Evolutionary conservation across 2,329 filamentous ascomycete species (phyloP).

Genomic region (Chrysoporthe cubensis): DNA sequence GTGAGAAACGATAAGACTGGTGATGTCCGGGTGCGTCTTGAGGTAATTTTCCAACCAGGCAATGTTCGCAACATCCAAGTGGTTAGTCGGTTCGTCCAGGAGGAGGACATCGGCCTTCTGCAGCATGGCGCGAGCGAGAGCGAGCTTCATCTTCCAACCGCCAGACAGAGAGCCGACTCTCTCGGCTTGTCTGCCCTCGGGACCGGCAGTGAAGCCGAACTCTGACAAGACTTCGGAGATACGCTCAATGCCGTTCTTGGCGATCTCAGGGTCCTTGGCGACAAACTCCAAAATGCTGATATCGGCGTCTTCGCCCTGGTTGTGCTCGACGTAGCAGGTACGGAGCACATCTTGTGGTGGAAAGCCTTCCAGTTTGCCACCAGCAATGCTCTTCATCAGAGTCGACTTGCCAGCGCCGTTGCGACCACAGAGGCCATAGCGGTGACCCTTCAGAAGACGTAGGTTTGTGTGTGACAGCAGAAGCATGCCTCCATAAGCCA

Average conservation of each 20-base stretch:
- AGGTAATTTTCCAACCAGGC: conserved; percentile 96
- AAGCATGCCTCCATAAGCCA: conserved; percentile 97
- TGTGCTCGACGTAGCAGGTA: conserved; percentile 98
- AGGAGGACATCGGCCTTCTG: conserved; percentile 95
- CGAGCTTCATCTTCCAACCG: conserved; percentile 99
- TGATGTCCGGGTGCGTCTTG: conserved; percentile 94
- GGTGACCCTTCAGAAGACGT: conserved; percentile 90
- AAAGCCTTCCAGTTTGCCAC: conserved; percentile 96
- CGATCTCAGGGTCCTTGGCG: conserved; percentile 84
- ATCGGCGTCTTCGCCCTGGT: conserved; percentile 96
- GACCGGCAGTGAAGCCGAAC: conserved; percentile 91
- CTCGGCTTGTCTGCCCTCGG: conserved; percentile 84
- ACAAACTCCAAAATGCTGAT: conserved; percentile 95
- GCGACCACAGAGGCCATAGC: conserved; percentile 94
- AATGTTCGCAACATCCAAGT: conserved; percentile 94
- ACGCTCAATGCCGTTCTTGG: conserved; percentile 73
- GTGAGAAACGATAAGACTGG: conserved; percentile 96
- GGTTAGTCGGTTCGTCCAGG: conserved; percentile 98
- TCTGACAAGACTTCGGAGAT: conserved; percentile 85
- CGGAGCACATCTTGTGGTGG: conserved; percentile 88
- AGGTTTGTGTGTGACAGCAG: conserved; percentile 95
- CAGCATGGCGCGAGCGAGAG: conserved; percentile 93
- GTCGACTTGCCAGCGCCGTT: conserved; percentile 99
- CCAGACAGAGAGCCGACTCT: conserved; percentile 94
- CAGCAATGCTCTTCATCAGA: conserved; percentile 94